These are phyloP conservation scores for Actinidia chinensis DNA, from an alignment of 179 eudicot species.

Conservation along the genomic window DNA sequence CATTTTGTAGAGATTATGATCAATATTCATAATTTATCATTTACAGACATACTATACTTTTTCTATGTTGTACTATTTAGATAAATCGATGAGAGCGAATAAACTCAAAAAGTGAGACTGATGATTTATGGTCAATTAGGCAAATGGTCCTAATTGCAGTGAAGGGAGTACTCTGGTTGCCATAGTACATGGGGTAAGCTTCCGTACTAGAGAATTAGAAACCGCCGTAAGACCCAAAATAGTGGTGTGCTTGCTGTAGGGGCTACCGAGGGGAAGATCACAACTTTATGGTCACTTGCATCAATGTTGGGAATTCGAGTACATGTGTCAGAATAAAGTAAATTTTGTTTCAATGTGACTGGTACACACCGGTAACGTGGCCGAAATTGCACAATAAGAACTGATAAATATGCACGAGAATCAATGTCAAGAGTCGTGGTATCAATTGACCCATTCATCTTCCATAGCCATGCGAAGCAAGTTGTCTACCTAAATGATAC, in stretches of 20 bases:
- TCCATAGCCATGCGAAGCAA: neutral
- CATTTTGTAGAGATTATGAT: neutral
- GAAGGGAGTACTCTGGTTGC: neutral
- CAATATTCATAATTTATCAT: neutral
- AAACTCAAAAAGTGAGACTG: neutral
- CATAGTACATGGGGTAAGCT: neutral
- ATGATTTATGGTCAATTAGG: neutral
- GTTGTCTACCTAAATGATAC: neutral
- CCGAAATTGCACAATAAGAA: neutral
- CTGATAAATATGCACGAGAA: neutral
- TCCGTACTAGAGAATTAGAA: neutral
- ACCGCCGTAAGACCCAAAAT: neutral
- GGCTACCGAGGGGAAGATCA: neutral
- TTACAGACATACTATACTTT: neutral
- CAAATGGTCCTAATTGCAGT: neutral
- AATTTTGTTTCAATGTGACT: neutral
- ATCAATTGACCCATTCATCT: conserved; percentile 2
- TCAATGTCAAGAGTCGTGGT: neutral
- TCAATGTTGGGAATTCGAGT: neutral
- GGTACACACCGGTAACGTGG: neutral
- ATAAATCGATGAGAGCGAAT: neutral
- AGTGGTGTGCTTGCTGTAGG: neutral
- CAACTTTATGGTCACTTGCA: neutral
- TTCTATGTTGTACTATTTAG: neutral
- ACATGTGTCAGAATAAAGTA: neutral